Conservation (phyloP, 2,329 filamentous ascomycete species). For the Pleurostoma richardsiae region DNA sequence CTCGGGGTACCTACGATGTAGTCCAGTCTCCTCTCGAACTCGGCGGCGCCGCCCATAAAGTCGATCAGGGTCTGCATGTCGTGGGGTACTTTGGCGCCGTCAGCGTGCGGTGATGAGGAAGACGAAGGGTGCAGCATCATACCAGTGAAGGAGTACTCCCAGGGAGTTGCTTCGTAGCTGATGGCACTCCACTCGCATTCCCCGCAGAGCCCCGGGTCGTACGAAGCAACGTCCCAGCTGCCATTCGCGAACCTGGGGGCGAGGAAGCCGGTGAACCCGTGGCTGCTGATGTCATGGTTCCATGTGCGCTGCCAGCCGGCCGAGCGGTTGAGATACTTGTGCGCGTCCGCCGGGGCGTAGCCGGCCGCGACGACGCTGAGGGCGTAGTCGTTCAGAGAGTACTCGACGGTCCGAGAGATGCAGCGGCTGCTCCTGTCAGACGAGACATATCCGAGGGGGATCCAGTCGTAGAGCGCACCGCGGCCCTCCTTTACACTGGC, state of each 20-base stretch:
- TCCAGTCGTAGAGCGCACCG: slow-evolving; percentile 69
- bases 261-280: slow-evolving; percentile 65
- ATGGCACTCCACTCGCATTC: slow-evolving; percentile 51
- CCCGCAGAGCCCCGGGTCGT: slow-evolving; percentile 45
- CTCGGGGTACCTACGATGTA: slow-evolving; percentile 34
- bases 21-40: slow-evolving; percentile 54
- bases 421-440: slow-evolving; percentile 67
- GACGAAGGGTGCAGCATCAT: not conserved
- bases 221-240: slow-evolving; percentile 47
- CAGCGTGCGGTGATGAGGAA: not conserved
- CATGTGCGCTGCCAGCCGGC: slow-evolving; percentile 63
- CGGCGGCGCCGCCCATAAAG: slow-evolving; percentile 53
- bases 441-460: slow-evolving; percentile 65
- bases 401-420: slow-evolving; percentile 70
- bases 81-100: slow-evolving; percentile 44
- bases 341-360: slow-evolving; percentile 50
- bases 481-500: slow-evolving; percentile 58
- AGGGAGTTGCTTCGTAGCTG: slow-evolving; percentile 67
- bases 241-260: slow-evolving; percentile 63
- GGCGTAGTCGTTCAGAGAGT: slow-evolving; percentile 72
- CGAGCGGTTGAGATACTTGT: slow-evolving; percentile 55
- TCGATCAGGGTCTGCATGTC: slow-evolving; percentile 48
- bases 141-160: slow-evolving; percentile 67
- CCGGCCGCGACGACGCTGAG: slow-evolving; percentile 57
- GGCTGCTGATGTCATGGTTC: slow-evolving; percentile 44